Evolutionary conservation across 208 protist genomes (phyloP).

Genomic region (Porcisia hertigi): DNA sequence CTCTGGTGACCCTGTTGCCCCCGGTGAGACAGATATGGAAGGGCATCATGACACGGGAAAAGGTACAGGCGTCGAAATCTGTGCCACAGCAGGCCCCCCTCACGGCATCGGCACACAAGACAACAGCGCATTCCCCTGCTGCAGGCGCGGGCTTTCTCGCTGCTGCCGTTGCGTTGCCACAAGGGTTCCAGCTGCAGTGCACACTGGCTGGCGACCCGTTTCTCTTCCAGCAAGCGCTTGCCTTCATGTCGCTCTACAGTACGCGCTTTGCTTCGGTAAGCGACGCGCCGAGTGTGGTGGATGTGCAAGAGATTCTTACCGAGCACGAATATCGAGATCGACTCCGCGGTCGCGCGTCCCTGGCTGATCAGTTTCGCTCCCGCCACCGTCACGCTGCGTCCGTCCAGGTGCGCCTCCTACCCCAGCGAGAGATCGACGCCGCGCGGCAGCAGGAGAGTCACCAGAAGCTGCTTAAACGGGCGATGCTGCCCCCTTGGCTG

Average conservation of each 20-base stretch:
- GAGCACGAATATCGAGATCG: slow-evolving; percentile 70
- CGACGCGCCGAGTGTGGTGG: slow-evolving; percentile 56
- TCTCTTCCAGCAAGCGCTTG: slow-evolving; percentile 84
- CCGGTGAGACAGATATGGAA: slow-evolving; percentile 25
- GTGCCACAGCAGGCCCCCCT: not conserved
- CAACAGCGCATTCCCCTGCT: not conserved
- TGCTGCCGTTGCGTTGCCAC: not conserved
- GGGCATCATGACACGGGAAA: not conserved
- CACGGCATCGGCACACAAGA: not conserved
- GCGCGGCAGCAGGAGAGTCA: slow-evolving; percentile 41
- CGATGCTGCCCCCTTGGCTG: slow-evolving; percentile 84
- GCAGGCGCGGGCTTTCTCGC: not conserved
- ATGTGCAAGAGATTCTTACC: slow-evolving; percentile 80
- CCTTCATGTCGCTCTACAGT: slow-evolving; percentile 70
- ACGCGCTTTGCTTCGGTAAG: slow-evolving; percentile 71
- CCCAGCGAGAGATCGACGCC: slow-evolving; percentile 49
- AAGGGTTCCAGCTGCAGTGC: slow-evolving; percentile 24
- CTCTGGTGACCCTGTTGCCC: slow-evolving; percentile 16
- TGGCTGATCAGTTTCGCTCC: slow-evolving; percentile 81
- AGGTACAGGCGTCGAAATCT: not conserved
- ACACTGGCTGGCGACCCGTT: slow-evolving; percentile 76
- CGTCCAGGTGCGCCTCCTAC: slow-evolving; percentile 61
- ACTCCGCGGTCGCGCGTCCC: slow-evolving; percentile 50
- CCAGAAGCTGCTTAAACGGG: slow-evolving; percentile 74
- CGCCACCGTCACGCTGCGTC: slow-evolving; percentile 63